These are phyloP conservation scores for Alternaria conjuncta DNA, from an alignment of 2,329 filamentous ascomycete species.

Conservation along the genomic window DNA sequence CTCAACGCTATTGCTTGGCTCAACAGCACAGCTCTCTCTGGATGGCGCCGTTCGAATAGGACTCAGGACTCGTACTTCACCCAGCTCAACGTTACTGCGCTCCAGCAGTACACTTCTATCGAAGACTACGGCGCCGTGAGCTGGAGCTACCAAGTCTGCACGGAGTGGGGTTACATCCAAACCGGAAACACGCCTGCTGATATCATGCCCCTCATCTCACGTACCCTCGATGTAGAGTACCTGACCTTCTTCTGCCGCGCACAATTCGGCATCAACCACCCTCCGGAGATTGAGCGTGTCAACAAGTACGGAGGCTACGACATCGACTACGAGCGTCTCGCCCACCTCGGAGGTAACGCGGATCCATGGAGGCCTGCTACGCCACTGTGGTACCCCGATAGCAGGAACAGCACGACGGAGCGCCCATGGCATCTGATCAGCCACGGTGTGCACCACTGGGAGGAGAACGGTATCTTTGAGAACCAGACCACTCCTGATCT, in stretches of 20 bases:
- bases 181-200: constrained; percentile 72
- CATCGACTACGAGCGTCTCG: constrained; percentile 76
- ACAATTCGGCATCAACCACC: constrained; percentile 72
- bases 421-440: constrained; percentile 77
- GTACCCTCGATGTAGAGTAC: constrained; percentile 70
- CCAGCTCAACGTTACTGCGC: constrained; percentile 52
- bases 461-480: constrained; percentile 71
- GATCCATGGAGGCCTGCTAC: constrained; percentile 83
- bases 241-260: constrained; percentile 66
- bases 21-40: constrained; percentile 52
- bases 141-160: constrained; percentile 64
- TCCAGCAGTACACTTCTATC: constrained; percentile 23
- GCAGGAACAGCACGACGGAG: constrained; percentile 64
- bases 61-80: constrained; percentile 61
- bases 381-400: constrained; percentile 68
- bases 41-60: constrained; percentile 43
- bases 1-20: constrained; percentile 66
- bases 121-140: constrained; percentile 36
- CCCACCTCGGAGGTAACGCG: constrained; percentile 76
- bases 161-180: constrained; percentile 76
- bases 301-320: constrained; percentile 79
- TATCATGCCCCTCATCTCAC: constrained; percentile 73
- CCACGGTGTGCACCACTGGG: constrained; percentile 82
- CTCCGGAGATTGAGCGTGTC: constrained; percentile 68
- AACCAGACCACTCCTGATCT: constrained; percentile 66